Evolutionary conservation across 116 monocot species (phyloP).

Genomic region (Papilionanthe hybrid): DNA sequence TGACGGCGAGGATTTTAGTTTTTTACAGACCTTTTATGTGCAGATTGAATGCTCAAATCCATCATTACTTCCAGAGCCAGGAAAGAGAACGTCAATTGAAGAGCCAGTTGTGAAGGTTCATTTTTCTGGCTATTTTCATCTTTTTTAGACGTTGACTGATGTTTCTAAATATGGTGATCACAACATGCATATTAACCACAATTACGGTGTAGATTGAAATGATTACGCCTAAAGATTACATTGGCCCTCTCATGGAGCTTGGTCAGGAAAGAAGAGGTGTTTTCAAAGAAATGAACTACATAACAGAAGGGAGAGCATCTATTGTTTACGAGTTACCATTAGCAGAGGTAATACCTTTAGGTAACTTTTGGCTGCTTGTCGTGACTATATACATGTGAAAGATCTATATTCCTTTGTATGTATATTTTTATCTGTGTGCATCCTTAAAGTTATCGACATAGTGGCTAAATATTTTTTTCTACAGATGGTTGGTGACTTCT

Average conservation of each 20-base stretch:
- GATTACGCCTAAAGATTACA: conserved; percentile 90
- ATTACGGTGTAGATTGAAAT: conserved; percentile 59
- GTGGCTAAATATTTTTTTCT: neutral
- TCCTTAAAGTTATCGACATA: neutral
- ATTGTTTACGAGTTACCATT: conserved; percentile 79
- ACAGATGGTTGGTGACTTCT: conserved; percentile 99
- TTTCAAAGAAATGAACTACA: conserved; percentile 91
- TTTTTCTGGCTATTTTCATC: conserved; percentile 2
- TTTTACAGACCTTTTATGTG: conserved; percentile 8
- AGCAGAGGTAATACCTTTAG: conserved; percentile 60
- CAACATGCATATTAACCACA: neutral
- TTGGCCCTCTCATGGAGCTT: conserved; percentile 94
- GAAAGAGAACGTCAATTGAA: conserved; percentile 74
- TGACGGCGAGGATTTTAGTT: no score
- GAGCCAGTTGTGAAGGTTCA: conserved; percentile 90
- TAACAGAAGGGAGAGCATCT: conserved; percentile 76
- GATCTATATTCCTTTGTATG: neutral
- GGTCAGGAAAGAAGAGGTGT: conserved; percentile 90
- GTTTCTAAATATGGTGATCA: neutral
- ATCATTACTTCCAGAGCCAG: conserved; percentile 84
- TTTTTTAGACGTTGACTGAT: neutral
- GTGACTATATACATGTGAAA: neutral
- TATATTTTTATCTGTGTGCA: neutral
- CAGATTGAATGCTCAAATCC: conserved; percentile 96
- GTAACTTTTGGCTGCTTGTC: neutral